Conservation (phyloP, 2,329 filamentous ascomycete species). For the Pezicula neosporulosa region DNA sequence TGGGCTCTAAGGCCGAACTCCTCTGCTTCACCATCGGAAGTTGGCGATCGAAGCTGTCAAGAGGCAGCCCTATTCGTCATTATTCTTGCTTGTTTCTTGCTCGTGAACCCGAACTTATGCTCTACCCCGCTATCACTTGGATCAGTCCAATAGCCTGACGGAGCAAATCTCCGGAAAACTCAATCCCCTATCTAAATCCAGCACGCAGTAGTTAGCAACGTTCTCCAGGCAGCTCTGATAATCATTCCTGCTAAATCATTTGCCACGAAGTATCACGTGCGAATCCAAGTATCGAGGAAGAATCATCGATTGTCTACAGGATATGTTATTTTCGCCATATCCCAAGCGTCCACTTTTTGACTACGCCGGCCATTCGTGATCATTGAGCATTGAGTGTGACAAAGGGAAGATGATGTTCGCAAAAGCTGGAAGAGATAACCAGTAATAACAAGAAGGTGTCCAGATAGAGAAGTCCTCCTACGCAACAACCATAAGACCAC, state of each 20-base stretch:
- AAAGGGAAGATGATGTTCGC: constrained; percentile 24
- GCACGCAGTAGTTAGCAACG: background rate
- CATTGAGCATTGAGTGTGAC: constrained; percentile 25
- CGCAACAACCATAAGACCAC: constrained; percentile 39
- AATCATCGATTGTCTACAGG: constrained; percentile 26
- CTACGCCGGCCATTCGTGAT: constrained; percentile 30
- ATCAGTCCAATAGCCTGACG: no score
- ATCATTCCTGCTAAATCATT: background rate
- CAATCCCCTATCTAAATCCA: no score
- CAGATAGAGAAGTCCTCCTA: constrained; percentile 37
- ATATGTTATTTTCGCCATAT: constrained; percentile 23
- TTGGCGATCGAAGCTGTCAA: no score
- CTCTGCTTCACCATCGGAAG: no score
- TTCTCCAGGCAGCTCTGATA: background rate
- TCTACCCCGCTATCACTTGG: no score
- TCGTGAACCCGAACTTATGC: no score
- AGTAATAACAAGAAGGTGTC: constrained; percentile 39
- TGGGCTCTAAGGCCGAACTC: no score
- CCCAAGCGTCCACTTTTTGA: constrained; percentile 28
- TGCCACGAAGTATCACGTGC: constrained; percentile 1
- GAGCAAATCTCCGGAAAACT: no score
- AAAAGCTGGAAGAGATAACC: constrained; percentile 28
- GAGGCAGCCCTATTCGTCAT: no score
- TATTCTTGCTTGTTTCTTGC: no score
- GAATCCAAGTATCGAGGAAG: background rate